Base-by-base conservation (phyloP, 2,329 filamentous ascomycete genomes). In the Fusarium sp. region DNA sequence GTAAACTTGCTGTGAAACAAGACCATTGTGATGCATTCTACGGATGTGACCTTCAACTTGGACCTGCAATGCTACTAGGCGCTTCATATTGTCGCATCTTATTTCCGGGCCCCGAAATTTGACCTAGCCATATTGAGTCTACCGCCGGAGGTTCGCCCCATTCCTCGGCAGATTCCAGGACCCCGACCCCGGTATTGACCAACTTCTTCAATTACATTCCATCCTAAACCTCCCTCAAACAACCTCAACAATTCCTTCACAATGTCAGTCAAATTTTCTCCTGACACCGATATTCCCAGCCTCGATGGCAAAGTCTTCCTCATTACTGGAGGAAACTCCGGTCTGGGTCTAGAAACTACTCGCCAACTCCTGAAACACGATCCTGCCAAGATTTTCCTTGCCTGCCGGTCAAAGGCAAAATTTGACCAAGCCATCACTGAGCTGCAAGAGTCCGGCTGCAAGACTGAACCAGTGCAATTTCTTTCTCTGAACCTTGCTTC, bases 281-380 rank as follows among this genome's bases (percentile, higher is more conserved):
- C 59, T 5, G 59, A 62, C 1, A 46, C 57, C 4, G 57, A 54
- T 6, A 61, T 62, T 2, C 46, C 57, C 4, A 62, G 40, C n/a
- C 57, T 46, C 18, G n/a, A 54, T 11, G 59, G 30, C 14, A 62
- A 40, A 9, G 27, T 61, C 2, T 54, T 62, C 18, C 57, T 62
- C 9, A 61, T 62, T 7, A 62, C 59, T 0, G 59, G 59, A n/a
- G 57, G 59, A 4, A 62, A 62, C 40, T 62, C 59, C 0, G 59
- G 59, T 0, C 8, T 62, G 0, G 59, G 59, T 2, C 37, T 62
- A 1, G 59, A 62, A 18, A 54, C 37, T 3, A 37, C 45, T 18
- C 57, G 57, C 5, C 46, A 32, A 7, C 30, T 62, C 4, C 18
- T 54, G 7, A 62, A 61, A 22, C 57, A 62, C 7, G n/a, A 61